Evolutionary conservation across 345 rosid species (phyloP).

Genomic region (Camelina hispida): DNA sequence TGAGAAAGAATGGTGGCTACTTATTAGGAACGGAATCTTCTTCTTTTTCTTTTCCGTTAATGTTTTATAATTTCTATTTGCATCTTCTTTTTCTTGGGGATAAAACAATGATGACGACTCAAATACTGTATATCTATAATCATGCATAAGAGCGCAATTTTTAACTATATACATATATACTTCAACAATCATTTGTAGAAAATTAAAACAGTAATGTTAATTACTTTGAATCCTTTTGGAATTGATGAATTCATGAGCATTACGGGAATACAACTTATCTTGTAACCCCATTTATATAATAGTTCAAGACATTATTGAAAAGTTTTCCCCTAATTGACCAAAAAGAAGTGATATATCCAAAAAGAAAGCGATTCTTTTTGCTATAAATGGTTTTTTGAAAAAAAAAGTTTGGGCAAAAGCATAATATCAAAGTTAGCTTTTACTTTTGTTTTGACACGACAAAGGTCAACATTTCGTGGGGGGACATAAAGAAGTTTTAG

Average conservation of each 20-base stretch:
- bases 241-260: too few relatives aligned
- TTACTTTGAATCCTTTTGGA: too few relatives aligned
- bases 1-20: constrained; percentile 46
- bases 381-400: constrained; percentile 37
- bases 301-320: too few relatives aligned
- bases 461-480: constrained; percentile 43
- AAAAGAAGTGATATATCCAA: constrained; percentile 37
- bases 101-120: constrained; percentile 34
- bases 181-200: background rate
- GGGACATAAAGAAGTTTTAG: constrained; percentile 33
- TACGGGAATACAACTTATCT: too few relatives aligned
- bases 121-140: background rate
- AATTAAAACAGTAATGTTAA: too few relatives aligned
- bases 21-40: constrained; percentile 43
- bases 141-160: background rate
- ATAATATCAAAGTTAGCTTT: constrained; percentile 41
- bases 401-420: constrained; percentile 30
- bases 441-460: constrained; percentile 43
- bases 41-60: constrained; percentile 42
- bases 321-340: background rate
- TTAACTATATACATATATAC: background rate
- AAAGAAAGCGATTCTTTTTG: constrained; percentile 35
- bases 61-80: constrained; percentile 41
- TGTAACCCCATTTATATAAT: too few relatives aligned
- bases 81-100: constrained; percentile 18